Percentiles rank a stretch among this genome's conserved stretches.
Conservation (phyloP, 208 protist genomes). For the Acanthamoeba lenticulata region DNA sequence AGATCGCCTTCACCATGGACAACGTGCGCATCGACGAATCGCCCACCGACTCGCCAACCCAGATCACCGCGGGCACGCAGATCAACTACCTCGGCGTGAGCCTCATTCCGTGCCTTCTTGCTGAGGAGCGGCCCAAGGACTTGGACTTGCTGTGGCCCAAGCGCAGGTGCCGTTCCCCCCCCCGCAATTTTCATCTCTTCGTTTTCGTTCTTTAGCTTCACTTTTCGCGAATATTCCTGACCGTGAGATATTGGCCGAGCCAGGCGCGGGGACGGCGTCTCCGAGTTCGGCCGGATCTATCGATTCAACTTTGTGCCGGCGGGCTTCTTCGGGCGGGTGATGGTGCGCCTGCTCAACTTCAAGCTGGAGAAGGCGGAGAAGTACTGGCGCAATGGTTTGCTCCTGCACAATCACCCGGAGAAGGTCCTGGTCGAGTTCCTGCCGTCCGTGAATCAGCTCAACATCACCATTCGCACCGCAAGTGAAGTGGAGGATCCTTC, state of each 20-base stretch:
- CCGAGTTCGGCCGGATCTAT: conserved; percentile 41
- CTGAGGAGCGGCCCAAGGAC: not conserved
- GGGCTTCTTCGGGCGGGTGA: conserved; percentile 60
- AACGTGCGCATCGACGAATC: not conserved
- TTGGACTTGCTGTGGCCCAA: not conserved
- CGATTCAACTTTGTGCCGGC: conserved; percentile 39
- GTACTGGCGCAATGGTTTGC: conserved; percentile 58
- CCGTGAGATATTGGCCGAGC: not conserved
- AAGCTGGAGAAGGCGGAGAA: conserved; percentile 52
- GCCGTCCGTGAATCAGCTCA: not conserved
- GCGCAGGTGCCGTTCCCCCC: not conserved
- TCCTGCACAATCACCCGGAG: conserved; percentile 18
- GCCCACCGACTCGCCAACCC: not conserved
- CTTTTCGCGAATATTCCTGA: not conserved
- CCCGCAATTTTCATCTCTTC: not conserved
- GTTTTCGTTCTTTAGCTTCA: not conserved
- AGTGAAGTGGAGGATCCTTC: not conserved
- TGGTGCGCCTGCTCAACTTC: conserved; percentile 60
- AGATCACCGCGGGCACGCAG: not conserved
- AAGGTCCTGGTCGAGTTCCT: conserved; percentile 40
- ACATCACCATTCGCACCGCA: not conserved
- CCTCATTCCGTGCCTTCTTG: conserved; percentile 14
- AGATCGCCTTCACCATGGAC: conserved; percentile 47
- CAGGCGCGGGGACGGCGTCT: not conserved
- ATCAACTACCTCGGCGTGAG: conserved; percentile 32